phyloP scores from a whole-genome alignment of 2,329 filamentous ascomycete species.

The Neobulgaria alba region DNA sequence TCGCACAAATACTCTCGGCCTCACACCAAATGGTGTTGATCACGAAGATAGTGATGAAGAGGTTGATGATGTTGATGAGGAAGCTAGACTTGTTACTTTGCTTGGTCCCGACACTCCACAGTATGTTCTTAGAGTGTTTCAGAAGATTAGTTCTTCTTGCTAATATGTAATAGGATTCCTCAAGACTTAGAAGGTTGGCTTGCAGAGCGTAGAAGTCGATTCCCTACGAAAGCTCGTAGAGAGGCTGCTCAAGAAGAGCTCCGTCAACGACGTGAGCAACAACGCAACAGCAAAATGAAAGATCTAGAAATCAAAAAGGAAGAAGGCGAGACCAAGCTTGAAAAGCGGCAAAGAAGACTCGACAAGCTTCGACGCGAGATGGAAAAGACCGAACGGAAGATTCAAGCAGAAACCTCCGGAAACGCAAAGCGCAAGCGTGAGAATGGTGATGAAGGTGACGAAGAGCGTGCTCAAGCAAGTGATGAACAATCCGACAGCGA shows the following conservation, averaged over 20 bases:
- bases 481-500: slow-evolving; percentile 23
- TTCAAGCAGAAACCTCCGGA: slow-evolving; percentile 37
- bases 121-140: slow-evolving; percentile 25
- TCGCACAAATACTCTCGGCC: slow-evolving; percentile 61
- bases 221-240: slow-evolving; percentile 66
- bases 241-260: slow-evolving; percentile 51
- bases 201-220: slow-evolving; percentile 69
- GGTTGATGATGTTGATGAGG: slow-evolving; percentile 57
- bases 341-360: slow-evolving; percentile 46
- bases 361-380: slow-evolving; percentile 56
- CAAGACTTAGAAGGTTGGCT: slow-evolving; percentile 74
- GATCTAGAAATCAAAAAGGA: slow-evolving; percentile 36
- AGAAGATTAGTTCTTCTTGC: slow-evolving; percentile 26
- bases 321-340: slow-evolving; percentile 40
- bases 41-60: slow-evolving; percentile 58
- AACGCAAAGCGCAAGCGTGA: slow-evolving; percentile 62
- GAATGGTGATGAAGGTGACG: slow-evolving; percentile 58
- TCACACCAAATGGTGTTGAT: slow-evolving; percentile 46
- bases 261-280: slow-evolving; percentile 26
- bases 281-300: slow-evolving; percentile 29
- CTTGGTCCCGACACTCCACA: slow-evolving; percentile 30
- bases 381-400: slow-evolving; percentile 53
- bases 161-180: slow-evolving; percentile 31
- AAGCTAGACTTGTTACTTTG: slow-evolving; percentile 31
- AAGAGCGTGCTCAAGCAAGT: slow-evolving; percentile 37